These are phyloP conservation scores for Claviceps capensis DNA, from an alignment of 2,329 filamentous ascomycete species.

Conservation along the genomic window DNA sequence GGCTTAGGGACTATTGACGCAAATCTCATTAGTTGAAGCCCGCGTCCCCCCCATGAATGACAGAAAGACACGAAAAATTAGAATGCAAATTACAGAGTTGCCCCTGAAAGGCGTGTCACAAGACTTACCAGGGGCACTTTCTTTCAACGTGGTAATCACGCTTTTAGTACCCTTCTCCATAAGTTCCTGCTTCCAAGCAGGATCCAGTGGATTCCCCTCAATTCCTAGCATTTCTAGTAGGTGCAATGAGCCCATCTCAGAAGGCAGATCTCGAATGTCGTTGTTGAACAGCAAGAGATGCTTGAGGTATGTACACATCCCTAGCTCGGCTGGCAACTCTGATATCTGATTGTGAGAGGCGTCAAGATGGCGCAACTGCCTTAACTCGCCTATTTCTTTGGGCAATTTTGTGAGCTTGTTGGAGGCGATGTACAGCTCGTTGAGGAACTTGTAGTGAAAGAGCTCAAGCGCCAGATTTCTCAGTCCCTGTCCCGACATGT, in stretches of 20 bases:
- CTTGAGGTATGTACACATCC: constrained; percentile 90
- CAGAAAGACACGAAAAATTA: too few species aligned
- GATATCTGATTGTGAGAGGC: constrained; percentile 77
- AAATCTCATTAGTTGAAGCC: constrained; percentile 9
- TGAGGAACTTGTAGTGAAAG: constrained; percentile 80
- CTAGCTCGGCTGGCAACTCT: constrained; percentile 76
- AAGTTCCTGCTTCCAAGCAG: constrained; percentile 64
- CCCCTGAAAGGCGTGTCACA: neutral
- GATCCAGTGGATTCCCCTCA: constrained; percentile 76
- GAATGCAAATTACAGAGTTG: neutral
- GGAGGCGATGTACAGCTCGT: constrained; percentile 83
- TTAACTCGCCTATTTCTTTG: constrained; percentile 65
- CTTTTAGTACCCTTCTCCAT: constrained; percentile 79
- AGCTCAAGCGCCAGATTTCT: constrained; percentile 66
- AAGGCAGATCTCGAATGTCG: constrained; percentile 66
- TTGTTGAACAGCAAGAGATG: constrained; percentile 85
- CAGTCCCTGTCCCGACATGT: constrained; percentile 91
- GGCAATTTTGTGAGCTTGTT: constrained; percentile 81
- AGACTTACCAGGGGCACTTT: constrained; percentile 66
- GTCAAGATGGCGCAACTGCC: constrained; percentile 71
- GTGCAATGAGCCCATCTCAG: constrained; percentile 78
- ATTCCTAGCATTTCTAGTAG: constrained; percentile 81
- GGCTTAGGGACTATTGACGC: constrained; percentile 53
- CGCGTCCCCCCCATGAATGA: too few species aligned
- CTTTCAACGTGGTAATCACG: constrained; percentile 69